Evolutionary conservation across 2,329 filamentous ascomycete genomes (phyloP).

Genomic region (Raffaelea ambrosiae): DNA sequence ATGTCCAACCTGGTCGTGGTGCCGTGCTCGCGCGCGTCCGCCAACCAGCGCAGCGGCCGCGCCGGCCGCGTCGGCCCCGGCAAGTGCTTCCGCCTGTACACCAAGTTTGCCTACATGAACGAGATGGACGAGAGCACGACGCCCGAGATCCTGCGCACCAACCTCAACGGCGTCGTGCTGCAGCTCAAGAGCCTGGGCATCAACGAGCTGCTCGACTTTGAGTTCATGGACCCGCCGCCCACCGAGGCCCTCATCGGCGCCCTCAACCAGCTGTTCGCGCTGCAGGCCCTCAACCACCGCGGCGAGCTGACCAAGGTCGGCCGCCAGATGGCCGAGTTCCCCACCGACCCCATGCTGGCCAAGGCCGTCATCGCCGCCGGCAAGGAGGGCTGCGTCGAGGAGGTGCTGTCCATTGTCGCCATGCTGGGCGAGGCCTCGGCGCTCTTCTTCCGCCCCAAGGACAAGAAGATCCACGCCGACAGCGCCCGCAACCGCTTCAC

Average conservation of each 20-base stretch:
- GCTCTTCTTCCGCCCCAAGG: constrained; percentile 89
- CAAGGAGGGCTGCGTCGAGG: constrained; percentile 85
- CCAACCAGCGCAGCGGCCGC: constrained; percentile 86
- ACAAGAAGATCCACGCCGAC: constrained; percentile 95
- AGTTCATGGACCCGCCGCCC: constrained; percentile 91
- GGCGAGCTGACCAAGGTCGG: constrained; percentile 87
- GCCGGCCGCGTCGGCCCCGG: constrained; percentile 88
- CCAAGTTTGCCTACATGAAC: constrained; percentile 88
- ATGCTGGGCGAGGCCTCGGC: constrained; percentile 86
- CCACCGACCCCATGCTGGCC: constrained; percentile 71
- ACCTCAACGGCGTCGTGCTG: constrained; percentile 75
- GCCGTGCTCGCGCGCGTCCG: constrained; percentile 83
- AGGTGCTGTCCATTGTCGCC: constrained; percentile 85
- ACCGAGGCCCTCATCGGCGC: constrained; percentile 83
- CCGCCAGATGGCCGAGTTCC: constrained; percentile 75
- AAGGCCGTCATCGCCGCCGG: constrained; percentile 84
- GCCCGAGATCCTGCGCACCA: constrained; percentile 87
- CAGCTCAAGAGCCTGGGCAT: constrained; percentile 86
- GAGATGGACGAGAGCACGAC: constrained; percentile 89
- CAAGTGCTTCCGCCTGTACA: constrained; percentile 90
- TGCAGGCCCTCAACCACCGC: constrained; percentile 80
- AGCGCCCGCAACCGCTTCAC: constrained; percentile 84
- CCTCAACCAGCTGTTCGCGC: constrained; percentile 82
- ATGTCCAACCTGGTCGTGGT: constrained; percentile 90
- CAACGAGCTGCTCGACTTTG: constrained; percentile 85